Conservation (phyloP, 148 eudicot species). For the Diospyros lotus region DNA sequence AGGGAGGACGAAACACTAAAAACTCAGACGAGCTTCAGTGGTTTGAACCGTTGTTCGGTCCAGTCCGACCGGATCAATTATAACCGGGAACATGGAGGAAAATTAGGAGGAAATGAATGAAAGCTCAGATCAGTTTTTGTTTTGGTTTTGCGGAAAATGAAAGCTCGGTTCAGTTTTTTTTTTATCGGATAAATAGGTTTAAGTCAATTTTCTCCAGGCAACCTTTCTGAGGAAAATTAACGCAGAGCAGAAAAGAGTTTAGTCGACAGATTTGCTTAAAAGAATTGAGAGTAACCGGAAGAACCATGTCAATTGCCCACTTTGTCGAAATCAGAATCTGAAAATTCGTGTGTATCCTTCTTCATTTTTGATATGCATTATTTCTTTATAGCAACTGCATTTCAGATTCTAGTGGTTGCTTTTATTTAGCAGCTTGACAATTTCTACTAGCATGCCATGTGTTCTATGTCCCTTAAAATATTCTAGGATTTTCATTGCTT, state of each 20-base stretch:
- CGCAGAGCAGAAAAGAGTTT: no score
- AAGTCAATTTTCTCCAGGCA: neutral
- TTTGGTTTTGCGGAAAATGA: neutral
- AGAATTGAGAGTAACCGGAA: no score
- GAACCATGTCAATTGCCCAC: no score
- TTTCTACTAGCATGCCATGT: neutral
- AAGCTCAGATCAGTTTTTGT: neutral
- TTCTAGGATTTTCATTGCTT: neutral
- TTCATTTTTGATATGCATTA: neutral
- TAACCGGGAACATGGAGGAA: neutral
- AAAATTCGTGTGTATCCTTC: neutral
- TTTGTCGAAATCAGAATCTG: neutral
- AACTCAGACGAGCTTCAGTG: no score
- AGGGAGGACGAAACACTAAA: no score
- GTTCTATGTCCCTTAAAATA: neutral
- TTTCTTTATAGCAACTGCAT: conserved; percentile 1
- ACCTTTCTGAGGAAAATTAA: no score
- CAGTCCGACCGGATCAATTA: no score
- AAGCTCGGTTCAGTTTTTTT: neutral
- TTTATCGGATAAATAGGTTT: neutral
- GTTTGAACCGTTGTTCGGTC: no score
- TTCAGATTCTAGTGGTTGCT: neutral
- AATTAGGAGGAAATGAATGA: neutral
- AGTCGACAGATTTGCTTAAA: no score
- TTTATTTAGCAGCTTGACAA: neutral